These are phyloP conservation scores for Quambalaria eucalypti DNA, from an alignment of 1,284 basidiomycete species.

Conservation along the genomic window DNA sequence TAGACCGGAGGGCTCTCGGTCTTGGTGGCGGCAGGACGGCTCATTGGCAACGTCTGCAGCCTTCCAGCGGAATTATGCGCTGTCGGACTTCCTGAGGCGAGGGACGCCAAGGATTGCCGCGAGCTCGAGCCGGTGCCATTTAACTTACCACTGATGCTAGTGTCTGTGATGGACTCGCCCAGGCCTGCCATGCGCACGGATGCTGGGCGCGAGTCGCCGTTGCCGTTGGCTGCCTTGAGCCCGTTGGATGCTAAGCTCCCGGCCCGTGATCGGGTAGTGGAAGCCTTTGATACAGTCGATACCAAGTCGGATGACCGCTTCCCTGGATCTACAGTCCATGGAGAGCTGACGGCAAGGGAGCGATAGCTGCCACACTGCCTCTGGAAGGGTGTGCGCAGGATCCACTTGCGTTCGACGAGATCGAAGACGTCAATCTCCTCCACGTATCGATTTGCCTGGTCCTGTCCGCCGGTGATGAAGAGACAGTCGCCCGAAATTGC, in stretches of 20 bases:
- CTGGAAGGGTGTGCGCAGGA: conserved; percentile 18
- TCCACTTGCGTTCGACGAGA: conserved; percentile 23
- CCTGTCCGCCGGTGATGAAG: conserved; percentile 89
- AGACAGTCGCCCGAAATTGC: conserved; percentile 49
- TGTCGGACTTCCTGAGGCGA: neutral
- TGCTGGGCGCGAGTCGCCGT: neutral
- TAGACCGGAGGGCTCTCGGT: conserved; percentile 14
- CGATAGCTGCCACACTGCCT: conserved; percentile 39
- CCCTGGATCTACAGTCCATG: conserved; percentile 17
- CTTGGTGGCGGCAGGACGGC: conserved; percentile 5
- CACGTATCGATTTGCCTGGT: conserved; percentile 53
- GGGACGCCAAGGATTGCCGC: neutral
- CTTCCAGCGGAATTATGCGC: neutral
- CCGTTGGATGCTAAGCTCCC: neutral
- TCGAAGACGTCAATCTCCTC: conserved; percentile 49
- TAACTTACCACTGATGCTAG: no score
- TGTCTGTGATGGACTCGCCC: no score
- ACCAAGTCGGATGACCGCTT: neutral
- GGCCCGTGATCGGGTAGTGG: neutral
- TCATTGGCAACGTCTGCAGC: conserved; percentile 20
- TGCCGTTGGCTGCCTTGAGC: neutral
- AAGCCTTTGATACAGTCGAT: neutral
- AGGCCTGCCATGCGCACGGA: no score
- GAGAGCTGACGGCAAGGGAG: conserved; percentile 23
- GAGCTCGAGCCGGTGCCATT: no score